Evolutionary conservation across 2,329 filamentous ascomycete genomes (phyloP), one percentile per base, ranked within the genome.

Genomic region (Trichophyton equinum): DNA sequence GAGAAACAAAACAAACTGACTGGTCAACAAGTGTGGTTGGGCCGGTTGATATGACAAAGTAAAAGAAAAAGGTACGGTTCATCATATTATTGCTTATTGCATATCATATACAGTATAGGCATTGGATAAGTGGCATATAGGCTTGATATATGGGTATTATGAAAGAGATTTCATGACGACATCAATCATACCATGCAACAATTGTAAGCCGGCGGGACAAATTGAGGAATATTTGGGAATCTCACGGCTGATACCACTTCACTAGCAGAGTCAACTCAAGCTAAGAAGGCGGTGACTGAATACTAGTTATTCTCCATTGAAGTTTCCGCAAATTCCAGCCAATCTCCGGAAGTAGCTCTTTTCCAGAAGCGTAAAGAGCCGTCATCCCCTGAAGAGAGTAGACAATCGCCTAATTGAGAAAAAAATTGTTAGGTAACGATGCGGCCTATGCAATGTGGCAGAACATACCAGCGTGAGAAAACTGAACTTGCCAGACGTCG

Each of bases 401-500:
- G 70, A 46, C 73, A 75, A 59, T 76, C 75, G 55, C 75, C 74
- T 76, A 36, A 60, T 15, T n/a, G 9, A 4, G 1, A 40, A 33
- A 33, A 30, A 30, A 1, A 6, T 27, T 38, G 11, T 38, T 13
- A 38, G 60, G 15, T 3, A 61, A 30, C 6, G 22, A 38, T 27
- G 15, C 30, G 33, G 27, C 11, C 8, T 22, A 30, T 25, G 49
- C 13, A 44, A 7, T 15, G 27, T 22, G 15, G 59, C 7, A 42
- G 20, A 7, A 66, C 70, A 67, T 61, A 76, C 74, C 75, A 49
- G 75, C 70, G 62, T 73, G 74, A 2, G 75, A 76, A 60, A 76
- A 76, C 47, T 75, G 72, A 6, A 76, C 73, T 62, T 76, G 74
- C 75, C 75, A 76, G 33, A 76, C 73, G 65, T 76, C 74, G n/a